Conservation (phyloP, 2,329 filamentous ascomycete species). For the Claviceps cyperi region DNA sequence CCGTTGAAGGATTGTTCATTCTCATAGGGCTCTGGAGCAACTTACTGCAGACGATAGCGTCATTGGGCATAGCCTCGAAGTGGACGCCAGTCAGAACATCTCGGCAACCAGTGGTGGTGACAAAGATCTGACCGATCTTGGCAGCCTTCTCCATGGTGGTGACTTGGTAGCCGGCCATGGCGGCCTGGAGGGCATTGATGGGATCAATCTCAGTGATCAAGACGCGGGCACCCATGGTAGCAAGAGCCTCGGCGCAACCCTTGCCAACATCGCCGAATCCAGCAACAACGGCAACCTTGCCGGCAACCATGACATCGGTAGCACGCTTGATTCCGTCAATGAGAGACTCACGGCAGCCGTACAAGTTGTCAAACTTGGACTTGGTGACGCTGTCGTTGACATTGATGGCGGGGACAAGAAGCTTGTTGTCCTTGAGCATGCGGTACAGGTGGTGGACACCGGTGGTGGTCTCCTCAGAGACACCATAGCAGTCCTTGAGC, state of each 20-base stretch:
- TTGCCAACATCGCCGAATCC: constrained; percentile 99
- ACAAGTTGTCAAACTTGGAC: constrained; percentile 99
- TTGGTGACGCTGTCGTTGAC: constrained; percentile 99
- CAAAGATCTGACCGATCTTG: constrained; percentile 83
- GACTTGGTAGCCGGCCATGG: constrained; percentile 94
- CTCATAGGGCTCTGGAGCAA: not conserved
- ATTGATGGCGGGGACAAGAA: constrained; percentile 93
- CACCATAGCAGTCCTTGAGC: constrained; percentile 95
- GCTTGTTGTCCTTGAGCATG: constrained; percentile 83
- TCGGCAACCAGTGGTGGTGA: constrained; percentile 97
- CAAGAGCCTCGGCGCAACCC: constrained; percentile 90
- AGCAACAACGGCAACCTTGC: constrained; percentile 94
- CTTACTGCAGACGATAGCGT: constrained; percentile 95
- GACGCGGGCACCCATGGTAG: constrained; percentile 94
- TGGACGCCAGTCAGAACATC: constrained; percentile 87
- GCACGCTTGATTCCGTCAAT: constrained; percentile 99
- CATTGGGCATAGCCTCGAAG: constrained; percentile 93
- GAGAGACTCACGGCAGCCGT: constrained; percentile 97
- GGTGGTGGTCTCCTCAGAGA: constrained; percentile 98
- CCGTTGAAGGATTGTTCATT: not conserved
- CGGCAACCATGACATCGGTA: constrained; percentile 99
- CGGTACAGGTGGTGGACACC: constrained; percentile 98
- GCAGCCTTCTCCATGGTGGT: constrained; percentile 97
- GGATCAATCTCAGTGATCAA: constrained; percentile 94
- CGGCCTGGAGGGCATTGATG: constrained; percentile 98